Evolutionary conservation across 2,329 filamentous ascomycete genomes (phyloP).

Genomic region (Didymella glomerata): DNA sequence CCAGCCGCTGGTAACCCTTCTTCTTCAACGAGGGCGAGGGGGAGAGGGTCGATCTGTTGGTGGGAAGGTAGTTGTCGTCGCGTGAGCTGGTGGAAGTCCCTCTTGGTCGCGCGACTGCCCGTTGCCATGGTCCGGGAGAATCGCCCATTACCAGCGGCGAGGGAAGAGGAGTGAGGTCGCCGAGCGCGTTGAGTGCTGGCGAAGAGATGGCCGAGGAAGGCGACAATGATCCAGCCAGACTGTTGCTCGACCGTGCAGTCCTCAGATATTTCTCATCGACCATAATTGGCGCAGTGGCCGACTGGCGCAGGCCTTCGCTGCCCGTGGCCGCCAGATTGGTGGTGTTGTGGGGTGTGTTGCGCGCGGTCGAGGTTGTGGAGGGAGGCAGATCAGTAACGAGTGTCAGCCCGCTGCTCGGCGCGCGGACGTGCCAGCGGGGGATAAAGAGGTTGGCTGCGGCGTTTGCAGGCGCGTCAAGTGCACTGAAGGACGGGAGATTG

Average conservation of each 20-base stretch:
- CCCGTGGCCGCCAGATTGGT: slow-evolving; percentile 45
- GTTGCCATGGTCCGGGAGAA: slow-evolving; percentile 55
- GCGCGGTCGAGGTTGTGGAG: slow-evolving; percentile 32
- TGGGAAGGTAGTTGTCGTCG: slow-evolving; percentile 45
- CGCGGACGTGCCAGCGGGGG: slow-evolving; percentile 37
- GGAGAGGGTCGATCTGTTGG: slow-evolving; percentile 45
- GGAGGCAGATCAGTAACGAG: slow-evolving; percentile 46
- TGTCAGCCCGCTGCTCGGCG: slow-evolving; percentile 36
- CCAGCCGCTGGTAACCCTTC: slow-evolving; percentile 58
- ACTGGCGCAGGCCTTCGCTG: slow-evolving; percentile 41
- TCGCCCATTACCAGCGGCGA: slow-evolving; percentile 57
- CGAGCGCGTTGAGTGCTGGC: slow-evolving; percentile 58
- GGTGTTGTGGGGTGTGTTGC: slow-evolving; percentile 32
- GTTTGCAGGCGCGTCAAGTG: slow-evolving; percentile 31
- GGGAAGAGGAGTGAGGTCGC: slow-evolving; percentile 62
- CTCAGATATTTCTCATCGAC: slow-evolving; percentile 49
- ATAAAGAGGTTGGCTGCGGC: slow-evolving; percentile 33
- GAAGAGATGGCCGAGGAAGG: slow-evolving; percentile 57
- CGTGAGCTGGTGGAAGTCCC: slow-evolving; percentile 43
- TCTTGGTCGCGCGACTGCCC: slow-evolving; percentile 47
- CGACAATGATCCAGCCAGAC: slow-evolving; percentile 56
- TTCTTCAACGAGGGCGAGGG: slow-evolving; percentile 55
- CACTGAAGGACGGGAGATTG: slow-evolving; percentile 12
- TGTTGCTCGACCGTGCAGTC: slow-evolving; percentile 54
- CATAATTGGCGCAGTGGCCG: slow-evolving; percentile 51